These are phyloP conservation scores for Microdochium nivale DNA, from an alignment of 2,329 filamentous ascomycete species.

Conservation along the genomic window DNA sequence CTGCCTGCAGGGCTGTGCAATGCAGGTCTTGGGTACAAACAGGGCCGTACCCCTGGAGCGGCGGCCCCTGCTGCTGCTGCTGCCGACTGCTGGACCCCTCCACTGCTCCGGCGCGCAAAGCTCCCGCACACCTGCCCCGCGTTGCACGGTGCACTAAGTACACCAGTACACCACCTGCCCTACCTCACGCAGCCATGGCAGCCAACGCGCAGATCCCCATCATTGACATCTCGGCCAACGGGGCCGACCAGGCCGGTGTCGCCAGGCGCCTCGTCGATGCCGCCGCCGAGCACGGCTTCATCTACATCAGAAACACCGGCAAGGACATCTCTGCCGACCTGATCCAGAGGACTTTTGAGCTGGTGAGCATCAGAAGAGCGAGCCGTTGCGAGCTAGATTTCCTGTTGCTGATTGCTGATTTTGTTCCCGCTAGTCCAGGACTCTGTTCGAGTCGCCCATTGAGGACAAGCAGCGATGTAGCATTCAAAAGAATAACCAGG, in stretches of 20 bases:
- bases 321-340: slow-evolving; percentile 56
- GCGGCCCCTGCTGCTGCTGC: not conserved
- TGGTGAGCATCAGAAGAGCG: slow-evolving; percentile 42
- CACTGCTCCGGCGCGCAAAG: not conserved
- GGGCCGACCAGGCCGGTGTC: slow-evolving; percentile 40
- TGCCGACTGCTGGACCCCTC: not conserved
- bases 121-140: not conserved
- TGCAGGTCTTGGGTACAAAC: not conserved
- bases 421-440: slow-evolving; percentile 44
- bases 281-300: slow-evolving; percentile 75
- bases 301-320: slow-evolving; percentile 75
- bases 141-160: not conserved
- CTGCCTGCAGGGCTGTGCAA: too few relatives aligned
- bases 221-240: slow-evolving; percentile 65
- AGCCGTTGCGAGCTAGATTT: not conserved
- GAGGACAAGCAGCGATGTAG: slow-evolving; percentile 67
- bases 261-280: slow-evolving; percentile 70
- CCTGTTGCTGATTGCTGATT: not conserved
- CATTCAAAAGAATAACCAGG: slow-evolving; percentile 74
- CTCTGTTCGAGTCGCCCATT: slow-evolving; percentile 62
- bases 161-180: too few relatives aligned
- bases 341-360: slow-evolving; percentile 62
- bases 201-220: slow-evolving; percentile 56
- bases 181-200: too few relatives aligned
- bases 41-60: not conserved